phyloP scores from a whole-genome alignment of 2,329 filamentous ascomycete genomes.

The Alternaria arborescens region DNA sequence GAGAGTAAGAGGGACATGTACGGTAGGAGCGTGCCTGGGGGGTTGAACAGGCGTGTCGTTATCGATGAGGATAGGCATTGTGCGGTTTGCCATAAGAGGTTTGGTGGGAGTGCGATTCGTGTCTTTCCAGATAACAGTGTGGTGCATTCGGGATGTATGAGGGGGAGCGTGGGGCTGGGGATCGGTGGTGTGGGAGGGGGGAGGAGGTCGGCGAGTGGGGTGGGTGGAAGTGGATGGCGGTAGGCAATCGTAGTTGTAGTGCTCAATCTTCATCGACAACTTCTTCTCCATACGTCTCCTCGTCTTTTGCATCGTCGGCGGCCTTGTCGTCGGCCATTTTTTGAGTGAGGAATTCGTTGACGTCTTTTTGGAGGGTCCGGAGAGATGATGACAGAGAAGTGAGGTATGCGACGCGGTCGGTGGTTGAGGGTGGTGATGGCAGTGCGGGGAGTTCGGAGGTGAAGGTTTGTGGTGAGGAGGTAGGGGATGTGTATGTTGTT shows the following conservation, averaged over 20 bases:
- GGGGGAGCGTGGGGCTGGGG: conserved; percentile 33
- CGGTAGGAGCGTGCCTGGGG: conserved; percentile 59
- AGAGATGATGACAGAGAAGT: conserved; percentile 66
- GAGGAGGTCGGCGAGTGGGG: conserved; percentile 22
- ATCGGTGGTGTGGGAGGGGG: conserved; percentile 53
- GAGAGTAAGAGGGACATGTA: conserved; percentile 68
- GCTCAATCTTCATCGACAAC: conserved; percentile 68
- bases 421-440: conserved; percentile 39
- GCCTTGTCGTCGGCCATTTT: conserved; percentile 78
- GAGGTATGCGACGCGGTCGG: conserved; percentile 68
- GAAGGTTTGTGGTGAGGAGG: conserved; percentile 42
- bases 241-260: not conserved
- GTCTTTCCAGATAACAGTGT: conserved; percentile 76
- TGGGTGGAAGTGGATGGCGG: conserved; percentile 5
- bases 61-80: conserved; percentile 90
- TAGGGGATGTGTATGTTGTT: conserved; percentile 65
- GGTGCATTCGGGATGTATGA: conserved; percentile 60
- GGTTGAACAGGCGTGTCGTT: conserved; percentile 74
- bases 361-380: conserved; percentile 66
- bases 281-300: conserved; percentile 88
- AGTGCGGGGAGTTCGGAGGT: conserved; percentile 33
- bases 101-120: conserved; percentile 89
- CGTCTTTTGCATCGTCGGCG: conserved; percentile 55
- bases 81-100: conserved; percentile 89
- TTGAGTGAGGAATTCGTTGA: conserved; percentile 75